These are phyloP conservation scores for Aspergillus pseudoviridinutans DNA, from an alignment of 2,329 filamentous ascomycete genomes.

Conservation along the genomic window DNA sequence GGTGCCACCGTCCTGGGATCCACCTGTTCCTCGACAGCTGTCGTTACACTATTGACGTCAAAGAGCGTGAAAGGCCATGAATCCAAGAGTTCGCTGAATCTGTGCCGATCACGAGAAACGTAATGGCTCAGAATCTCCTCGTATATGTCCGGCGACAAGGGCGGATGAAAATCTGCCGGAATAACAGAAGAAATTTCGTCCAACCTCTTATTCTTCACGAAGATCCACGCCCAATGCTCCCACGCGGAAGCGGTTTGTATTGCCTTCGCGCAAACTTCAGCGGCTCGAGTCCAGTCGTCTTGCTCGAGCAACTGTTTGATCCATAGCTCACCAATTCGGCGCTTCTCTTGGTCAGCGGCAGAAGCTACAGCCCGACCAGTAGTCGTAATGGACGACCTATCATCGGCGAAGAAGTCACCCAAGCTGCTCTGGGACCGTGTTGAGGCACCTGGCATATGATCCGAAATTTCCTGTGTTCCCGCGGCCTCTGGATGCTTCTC, in stretches of 20 bases:
- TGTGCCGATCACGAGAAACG: slow-evolving; percentile 69
- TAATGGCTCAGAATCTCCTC: slow-evolving; percentile 89
- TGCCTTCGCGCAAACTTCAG: slow-evolving; percentile 76
- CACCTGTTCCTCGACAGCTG: slow-evolving; percentile 76
- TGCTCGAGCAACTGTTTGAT: slow-evolving; percentile 75
- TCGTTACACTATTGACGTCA: slow-evolving; percentile 70
- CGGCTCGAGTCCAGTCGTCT: slow-evolving; percentile 72
- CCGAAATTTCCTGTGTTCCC: slow-evolving; percentile 35
- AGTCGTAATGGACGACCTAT: slow-evolving; percentile 60
- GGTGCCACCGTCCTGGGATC: slow-evolving; percentile 70
- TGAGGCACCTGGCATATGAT: slow-evolving; percentile 29
- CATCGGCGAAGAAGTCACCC: slow-evolving; percentile 70
- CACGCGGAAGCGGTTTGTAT: slow-evolving; percentile 74
- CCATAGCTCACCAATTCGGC: slow-evolving; percentile 89
- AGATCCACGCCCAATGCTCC: slow-evolving; percentile 95
- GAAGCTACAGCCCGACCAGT: slow-evolving; percentile 58
- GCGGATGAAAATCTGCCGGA: slow-evolving; percentile 72
- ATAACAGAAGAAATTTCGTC: slow-evolving; percentile 86
- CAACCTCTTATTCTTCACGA: slow-evolving; percentile 79
- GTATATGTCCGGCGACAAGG: slow-evolving; percentile 77
- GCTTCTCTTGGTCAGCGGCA: slow-evolving; percentile 78
- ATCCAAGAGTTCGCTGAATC: slow-evolving; percentile 75
- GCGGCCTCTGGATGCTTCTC: slow-evolving; percentile 78
- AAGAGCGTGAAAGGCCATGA: slow-evolving; percentile 82
- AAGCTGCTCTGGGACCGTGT: slow-evolving; percentile 43